These are phyloP conservation scores for Plectosphaerella sp. DNA, from an alignment of 2,329 filamentous ascomycete genomes.

Conservation along the genomic window DNA sequence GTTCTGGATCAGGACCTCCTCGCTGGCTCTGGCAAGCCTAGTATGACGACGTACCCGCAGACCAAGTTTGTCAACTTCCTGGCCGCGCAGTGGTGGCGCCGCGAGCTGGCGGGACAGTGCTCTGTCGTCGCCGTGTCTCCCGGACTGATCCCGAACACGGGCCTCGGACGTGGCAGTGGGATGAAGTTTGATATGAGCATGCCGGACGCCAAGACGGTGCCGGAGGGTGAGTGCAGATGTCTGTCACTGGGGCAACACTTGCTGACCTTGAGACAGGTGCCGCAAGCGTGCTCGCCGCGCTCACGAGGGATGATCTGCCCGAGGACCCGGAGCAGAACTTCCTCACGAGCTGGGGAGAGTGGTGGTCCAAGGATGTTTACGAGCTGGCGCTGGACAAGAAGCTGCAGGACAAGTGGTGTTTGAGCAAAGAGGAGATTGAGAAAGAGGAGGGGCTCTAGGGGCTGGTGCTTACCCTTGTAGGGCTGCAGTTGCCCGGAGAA, in stretches of 20 bases:
- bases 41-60: slow-evolving; percentile 28
- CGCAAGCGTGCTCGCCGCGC: slow-evolving; percentile 36
- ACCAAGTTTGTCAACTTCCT: slow-evolving; percentile 49
- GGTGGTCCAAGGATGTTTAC: slow-evolving; percentile 44
- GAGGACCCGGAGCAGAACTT: slow-evolving; percentile 48
- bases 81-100: slow-evolving; percentile 51
- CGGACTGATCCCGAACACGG: slow-evolving; percentile 45
- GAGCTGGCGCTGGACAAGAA: slow-evolving; percentile 34
- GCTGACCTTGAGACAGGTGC: slow-evolving; percentile 31
- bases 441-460: slow-evolving; percentile 21
- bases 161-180: slow-evolving; percentile 27
- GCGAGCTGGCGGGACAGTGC: slow-evolving; percentile 38
- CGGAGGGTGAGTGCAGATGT: slow-evolving; percentile 31
- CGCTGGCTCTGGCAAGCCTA: slow-evolving; percentile 27
- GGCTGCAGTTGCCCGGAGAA: neutral
- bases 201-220: slow-evolving; percentile 42
- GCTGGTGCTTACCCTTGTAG: neutral
- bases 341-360: slow-evolving; percentile 52
- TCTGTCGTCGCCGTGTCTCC: slow-evolving; percentile 49
- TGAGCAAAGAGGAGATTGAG: slow-evolving; percentile 42
- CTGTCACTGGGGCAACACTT: neutral
- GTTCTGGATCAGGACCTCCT: slow-evolving; percentile 32
- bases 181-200: slow-evolving; percentile 22
- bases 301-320: slow-evolving; percentile 41
- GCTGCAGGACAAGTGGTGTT: slow-evolving; percentile 48